These are phyloP conservation scores for Verticillium albo-atrum DNA, from an alignment of 2,329 filamentous ascomycete genomes.

Conservation along the genomic window DNA sequence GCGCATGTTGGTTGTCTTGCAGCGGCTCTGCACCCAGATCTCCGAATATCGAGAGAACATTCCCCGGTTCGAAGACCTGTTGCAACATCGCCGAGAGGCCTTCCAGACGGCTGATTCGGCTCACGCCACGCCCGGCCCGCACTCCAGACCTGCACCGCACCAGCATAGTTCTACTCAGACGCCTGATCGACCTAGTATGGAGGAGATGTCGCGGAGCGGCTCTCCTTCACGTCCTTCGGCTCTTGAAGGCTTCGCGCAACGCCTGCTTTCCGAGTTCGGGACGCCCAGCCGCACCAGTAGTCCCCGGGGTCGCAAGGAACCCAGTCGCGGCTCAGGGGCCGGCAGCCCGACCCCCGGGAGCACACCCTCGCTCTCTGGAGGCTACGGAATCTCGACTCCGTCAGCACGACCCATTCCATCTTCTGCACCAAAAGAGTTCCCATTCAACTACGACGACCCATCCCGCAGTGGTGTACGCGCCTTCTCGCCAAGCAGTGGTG, in stretches of 20 bases:
- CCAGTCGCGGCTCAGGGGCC: conserved; percentile 23
- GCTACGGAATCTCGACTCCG: conserved; percentile 24
- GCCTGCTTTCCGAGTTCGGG: conserved; percentile 55
- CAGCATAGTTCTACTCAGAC: conserved; percentile 22
- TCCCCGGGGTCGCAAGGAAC: conserved; percentile 47
- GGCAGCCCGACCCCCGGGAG: conserved; percentile 24
- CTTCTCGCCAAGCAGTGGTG: conserved; percentile 33
- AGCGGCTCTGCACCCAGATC: conserved; percentile 58
- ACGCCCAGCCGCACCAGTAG: conserved; percentile 47
- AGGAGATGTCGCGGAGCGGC: conserved; percentile 37
- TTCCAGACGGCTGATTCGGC: conserved; percentile 57
- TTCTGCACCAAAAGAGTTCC: conserved; percentile 38
- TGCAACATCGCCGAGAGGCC: conserved; percentile 60
- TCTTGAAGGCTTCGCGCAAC: conserved; percentile 58
- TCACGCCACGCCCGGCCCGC: conserved; percentile 28
- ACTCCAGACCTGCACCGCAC: conserved; percentile 11
- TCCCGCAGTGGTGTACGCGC: conserved; percentile 24
- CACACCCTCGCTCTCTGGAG: conserved; percentile 12
- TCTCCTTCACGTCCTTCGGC: conserved; percentile 52
- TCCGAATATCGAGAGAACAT: conserved; percentile 58
- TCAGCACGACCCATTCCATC: conserved; percentile 26
- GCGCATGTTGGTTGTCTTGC: conserved; percentile 53
- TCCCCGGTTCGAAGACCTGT: conserved; percentile 67
- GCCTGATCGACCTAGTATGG: conserved; percentile 37
- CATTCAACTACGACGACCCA: conserved; percentile 30